phyloP scores from a whole-genome alignment of 768 basidiomycete genomes.

The Macrolepiota fuliginosa region DNA sequence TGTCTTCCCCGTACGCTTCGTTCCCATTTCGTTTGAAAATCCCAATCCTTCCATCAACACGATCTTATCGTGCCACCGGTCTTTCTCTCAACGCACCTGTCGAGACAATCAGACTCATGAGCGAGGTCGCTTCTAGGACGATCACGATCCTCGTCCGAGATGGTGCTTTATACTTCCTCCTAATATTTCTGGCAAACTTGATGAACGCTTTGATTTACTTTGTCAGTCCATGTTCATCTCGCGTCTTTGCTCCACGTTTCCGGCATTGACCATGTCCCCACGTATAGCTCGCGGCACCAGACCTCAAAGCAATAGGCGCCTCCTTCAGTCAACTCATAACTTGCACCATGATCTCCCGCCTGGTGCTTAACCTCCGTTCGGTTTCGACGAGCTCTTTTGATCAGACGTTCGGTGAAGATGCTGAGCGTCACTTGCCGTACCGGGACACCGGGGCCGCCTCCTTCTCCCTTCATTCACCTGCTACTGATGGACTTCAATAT shows the following conservation, averaged over 20 bases:
- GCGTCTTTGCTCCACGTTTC: too few species aligned
- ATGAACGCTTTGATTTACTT: constrained; percentile 25
- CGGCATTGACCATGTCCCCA: too few species aligned
- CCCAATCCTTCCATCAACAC: neutral
- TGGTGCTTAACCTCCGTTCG: constrained; percentile 28
- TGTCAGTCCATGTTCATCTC: constrained; percentile 16
- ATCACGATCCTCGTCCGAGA: constrained; percentile 25
- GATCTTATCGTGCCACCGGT: neutral
- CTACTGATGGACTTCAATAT: neutral
- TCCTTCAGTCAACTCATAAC: constrained; percentile 30
- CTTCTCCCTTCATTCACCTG: neutral
- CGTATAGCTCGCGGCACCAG: constrained; percentile 19
- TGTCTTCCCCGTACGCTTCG: neutral
- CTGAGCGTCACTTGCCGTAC: neutral
- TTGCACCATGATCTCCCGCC: constrained; percentile 26
- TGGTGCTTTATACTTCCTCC: constrained; percentile 25
- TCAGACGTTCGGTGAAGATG: neutral
- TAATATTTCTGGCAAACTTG: constrained; percentile 25
- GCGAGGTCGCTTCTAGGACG: constrained; percentile 15
- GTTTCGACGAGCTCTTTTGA: neutral
- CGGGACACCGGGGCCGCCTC: neutral
- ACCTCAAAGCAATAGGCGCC: constrained; percentile 29
- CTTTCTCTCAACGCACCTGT: neutral
- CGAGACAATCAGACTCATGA: constrained; percentile 2
- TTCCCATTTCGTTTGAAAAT: neutral